Percentiles rank a stretch among this genome's conserved stretches.
Evolutionary conservation across 345 rosid species (phyloP).

Genomic region (Reutealis trisperma): DNA sequence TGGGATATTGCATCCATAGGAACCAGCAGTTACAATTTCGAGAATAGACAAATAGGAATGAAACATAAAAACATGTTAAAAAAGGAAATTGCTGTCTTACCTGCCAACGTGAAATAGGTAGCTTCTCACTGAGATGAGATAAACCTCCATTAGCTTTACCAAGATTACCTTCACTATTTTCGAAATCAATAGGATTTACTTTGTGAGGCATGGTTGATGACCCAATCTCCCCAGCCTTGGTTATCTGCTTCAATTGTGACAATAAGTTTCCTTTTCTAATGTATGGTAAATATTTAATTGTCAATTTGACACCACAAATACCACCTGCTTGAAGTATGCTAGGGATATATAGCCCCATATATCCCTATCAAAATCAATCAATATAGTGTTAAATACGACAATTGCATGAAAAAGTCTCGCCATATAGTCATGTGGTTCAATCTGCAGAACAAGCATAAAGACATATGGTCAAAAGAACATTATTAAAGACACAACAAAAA

Average conservation of each 20-base stretch:
- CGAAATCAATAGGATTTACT: slow-evolving; percentile 95
- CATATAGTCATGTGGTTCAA: slow-evolving; percentile 86
- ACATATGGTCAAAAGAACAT: not conserved
- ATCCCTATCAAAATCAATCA: slow-evolving; percentile 79
- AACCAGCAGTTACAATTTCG: not conserved
- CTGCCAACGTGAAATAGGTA: slow-evolving; percentile 96
- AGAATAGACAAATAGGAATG: slow-evolving; percentile 3
- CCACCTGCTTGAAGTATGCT: slow-evolving; percentile 88
- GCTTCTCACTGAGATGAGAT: slow-evolving; percentile 65
- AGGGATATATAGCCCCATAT: slow-evolving; percentile 88
- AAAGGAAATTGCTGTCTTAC: slow-evolving; percentile 33
- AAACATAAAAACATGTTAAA: not conserved
- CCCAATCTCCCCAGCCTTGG: slow-evolving; percentile 89
- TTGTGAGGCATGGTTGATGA: slow-evolving; percentile 98
- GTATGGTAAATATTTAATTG: not conserved
- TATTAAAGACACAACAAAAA: not conserved
- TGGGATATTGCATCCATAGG: not conserved
- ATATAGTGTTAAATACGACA: slow-evolving; percentile 58
- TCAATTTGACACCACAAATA: slow-evolving; percentile 7
- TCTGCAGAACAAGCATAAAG: slow-evolving; percentile 46
- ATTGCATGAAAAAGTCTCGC: slow-evolving; percentile 65
- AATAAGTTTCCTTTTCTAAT: slow-evolving; percentile 2
- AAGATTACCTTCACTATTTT: slow-evolving; percentile 95
- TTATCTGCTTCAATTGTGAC: slow-evolving; percentile 51
- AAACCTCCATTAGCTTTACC: slow-evolving; percentile 87